Evolutionary conservation across 768 basidiomycete species (phyloP).

Genomic region (Pisolithus marmoratus): DNA sequence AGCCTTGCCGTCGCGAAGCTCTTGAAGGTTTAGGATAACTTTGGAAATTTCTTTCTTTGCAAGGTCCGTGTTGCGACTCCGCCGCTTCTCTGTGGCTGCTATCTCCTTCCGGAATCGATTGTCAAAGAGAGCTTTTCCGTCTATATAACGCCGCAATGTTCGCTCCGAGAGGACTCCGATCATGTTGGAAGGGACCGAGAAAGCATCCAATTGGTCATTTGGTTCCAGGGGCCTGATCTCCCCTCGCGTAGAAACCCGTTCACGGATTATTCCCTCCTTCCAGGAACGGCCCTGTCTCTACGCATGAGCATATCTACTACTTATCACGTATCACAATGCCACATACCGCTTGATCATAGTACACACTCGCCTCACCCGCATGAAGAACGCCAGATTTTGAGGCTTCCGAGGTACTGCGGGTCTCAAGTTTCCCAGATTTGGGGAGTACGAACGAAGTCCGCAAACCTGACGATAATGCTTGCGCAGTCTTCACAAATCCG

Average conservation of each 20-base stretch:
- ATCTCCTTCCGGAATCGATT: slow-evolving; percentile 57
- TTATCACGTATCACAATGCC: not conserved
- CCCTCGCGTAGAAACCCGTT: slow-evolving; percentile 80
- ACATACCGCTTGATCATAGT: slow-evolving; percentile 42
- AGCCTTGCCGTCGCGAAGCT: slow-evolving; percentile 11
- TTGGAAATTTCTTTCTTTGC: slow-evolving; percentile 58
- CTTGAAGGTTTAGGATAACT: slow-evolving; percentile 44
- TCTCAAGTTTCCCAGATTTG: slow-evolving; percentile 3
- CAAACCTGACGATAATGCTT: slow-evolving; percentile 9
- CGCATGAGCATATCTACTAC: slow-evolving; percentile 4
- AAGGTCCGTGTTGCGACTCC: slow-evolving; percentile 57
- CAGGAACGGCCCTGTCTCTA: slow-evolving; percentile 31
- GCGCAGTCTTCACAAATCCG: slow-evolving; percentile 12
- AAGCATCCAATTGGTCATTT: slow-evolving; percentile 56
- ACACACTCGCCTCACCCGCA: slow-evolving; percentile 63
- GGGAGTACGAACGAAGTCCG: slow-evolving; percentile 7
- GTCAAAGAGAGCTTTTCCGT: slow-evolving; percentile 53
- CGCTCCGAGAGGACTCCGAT: slow-evolving; percentile 76
- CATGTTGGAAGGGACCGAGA: slow-evolving; percentile 56
- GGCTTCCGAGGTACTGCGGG: slow-evolving; percentile 16
- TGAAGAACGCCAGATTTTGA: slow-evolving; percentile 17
- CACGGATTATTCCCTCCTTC: slow-evolving; percentile 76
- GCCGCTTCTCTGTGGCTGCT: slow-evolving; percentile 57
- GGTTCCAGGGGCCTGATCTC: slow-evolving; percentile 79
- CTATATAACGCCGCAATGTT: slow-evolving; percentile 70